Base-by-base conservation (phyloP, 192 early-diverging fungal genomes). In the Rhizoclosmatium globosum region DNA sequence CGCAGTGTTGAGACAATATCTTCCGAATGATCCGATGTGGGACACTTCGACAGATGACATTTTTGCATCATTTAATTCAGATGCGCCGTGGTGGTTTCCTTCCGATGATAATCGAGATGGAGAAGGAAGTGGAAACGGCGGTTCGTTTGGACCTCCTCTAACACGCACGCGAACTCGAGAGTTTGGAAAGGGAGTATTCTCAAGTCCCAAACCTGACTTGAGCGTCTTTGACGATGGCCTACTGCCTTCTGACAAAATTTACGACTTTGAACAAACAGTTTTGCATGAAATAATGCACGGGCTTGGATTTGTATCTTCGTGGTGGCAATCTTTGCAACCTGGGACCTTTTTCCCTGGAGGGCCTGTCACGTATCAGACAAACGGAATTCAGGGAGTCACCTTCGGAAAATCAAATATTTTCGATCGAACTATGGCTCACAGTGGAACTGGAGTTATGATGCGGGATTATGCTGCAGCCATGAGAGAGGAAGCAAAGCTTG, bases 231-330 rank as follows among this genome's bases (percentile, higher is more conserved):
- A 71, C 39, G 56, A 65, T 2, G 56, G 47, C 17, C 11, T 48
- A 13, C 11, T 19, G 13, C 60, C 75, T 43, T 38, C 45, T 19
- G 74, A 64, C 11, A 64, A 57, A n/a, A 60, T 79, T 4, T 84
- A 80, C 48, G 83, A 84, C 75, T 84, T 84, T 64, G 75, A 78
- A 71, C 83, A 84, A 60, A 76, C 81, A 4, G 80, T 64, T 3
- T 23, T 87, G 7, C 85, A 87, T 58, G 85, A 87, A 47, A 71
- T 87, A 38, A 59, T 87, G 23, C 85, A 87, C 58, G 85, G 85
- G 39, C 67, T 87, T n/a, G 85, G 85, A 13, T 87, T 87, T 68
- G 67, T 84, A 9, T 84, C 83, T 39, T 77, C 78, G 41, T 87
- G 85, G 85, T 60, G 66, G 45, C 64, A 46, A 2, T 77, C 68